Conservation (phyloP, 345 rosid species). For the Noccaea caerulescens region DNA sequence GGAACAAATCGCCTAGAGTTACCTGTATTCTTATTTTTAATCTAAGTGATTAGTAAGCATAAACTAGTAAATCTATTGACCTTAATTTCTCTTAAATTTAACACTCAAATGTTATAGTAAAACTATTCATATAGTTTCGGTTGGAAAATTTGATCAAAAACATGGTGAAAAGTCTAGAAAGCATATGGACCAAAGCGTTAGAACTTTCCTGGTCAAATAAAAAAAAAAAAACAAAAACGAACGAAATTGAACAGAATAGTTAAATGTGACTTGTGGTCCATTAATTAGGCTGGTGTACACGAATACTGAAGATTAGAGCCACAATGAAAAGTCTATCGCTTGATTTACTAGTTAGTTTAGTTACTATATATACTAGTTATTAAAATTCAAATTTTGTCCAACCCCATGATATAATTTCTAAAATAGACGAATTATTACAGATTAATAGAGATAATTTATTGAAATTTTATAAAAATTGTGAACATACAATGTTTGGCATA, state of each 20-base stretch:
- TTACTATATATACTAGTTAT: background rate
- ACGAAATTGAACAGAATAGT: background rate
- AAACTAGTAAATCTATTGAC: no score
- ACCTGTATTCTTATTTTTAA: no score
- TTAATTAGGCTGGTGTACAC: background rate
- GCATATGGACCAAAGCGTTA: background rate
- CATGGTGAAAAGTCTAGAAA: no score
- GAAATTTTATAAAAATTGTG: background rate
- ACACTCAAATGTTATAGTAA: background rate
- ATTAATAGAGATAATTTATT: background rate
- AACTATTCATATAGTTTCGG: background rate
- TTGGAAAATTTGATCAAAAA: background rate
- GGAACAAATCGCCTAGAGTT: no score
- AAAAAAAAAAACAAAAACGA: background rate
- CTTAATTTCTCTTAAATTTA: background rate
- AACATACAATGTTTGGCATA: background rate
- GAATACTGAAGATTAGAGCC: background rate
- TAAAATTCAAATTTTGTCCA: background rate
- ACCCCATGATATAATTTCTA: background rate
- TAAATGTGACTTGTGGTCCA: slow-evolving; percentile 6
- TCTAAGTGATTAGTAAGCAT: no score
- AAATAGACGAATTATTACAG: background rate
- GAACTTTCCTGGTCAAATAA: background rate
- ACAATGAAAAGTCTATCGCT: background rate
- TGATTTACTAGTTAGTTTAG: background rate